phyloP scores from a whole-genome alignment of 352 stramenopile species.

The Pythium volutum region DNA sequence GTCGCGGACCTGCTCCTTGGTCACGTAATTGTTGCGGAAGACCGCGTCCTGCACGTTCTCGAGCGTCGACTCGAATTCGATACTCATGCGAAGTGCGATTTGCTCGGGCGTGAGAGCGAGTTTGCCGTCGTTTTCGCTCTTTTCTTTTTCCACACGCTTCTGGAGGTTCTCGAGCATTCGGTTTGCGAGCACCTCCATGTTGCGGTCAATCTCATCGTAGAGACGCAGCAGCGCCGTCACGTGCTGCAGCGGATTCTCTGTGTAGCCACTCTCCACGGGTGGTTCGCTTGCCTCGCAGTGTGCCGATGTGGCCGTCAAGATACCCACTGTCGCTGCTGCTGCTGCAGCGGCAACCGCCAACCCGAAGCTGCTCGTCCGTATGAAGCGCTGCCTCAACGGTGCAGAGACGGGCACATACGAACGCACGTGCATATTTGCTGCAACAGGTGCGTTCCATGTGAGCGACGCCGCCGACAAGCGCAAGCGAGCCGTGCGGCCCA shows the following conservation, averaged over 20 bases:
- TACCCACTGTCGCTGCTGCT: neutral
- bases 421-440: neutral
- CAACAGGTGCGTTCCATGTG: neutral
- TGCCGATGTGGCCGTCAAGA: neutral
- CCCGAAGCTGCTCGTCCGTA: neutral
- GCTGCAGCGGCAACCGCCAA: neutral
- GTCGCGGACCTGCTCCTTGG: slow-evolving; percentile 72
- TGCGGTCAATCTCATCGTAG: slow-evolving; percentile 84
- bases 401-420: neutral
- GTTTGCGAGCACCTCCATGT: slow-evolving; percentile 75
- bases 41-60: slow-evolving; percentile 81
- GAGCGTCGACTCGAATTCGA: slow-evolving; percentile 74
- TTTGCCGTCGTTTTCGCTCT: slow-evolving; percentile 39
- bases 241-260: slow-evolving; percentile 68
- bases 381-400: neutral
- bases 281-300: slow-evolving; percentile 27
- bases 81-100: slow-evolving; percentile 79
- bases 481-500: neutral
- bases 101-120: slow-evolving; percentile 59
- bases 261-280: slow-evolving; percentile 32
- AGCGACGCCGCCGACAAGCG: neutral
- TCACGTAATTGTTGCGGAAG: slow-evolving; percentile 83
- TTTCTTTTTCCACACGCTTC: slow-evolving; percentile 45
- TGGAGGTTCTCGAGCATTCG: slow-evolving; percentile 69
- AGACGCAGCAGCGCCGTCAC: slow-evolving; percentile 62